Evolutionary conservation across 208 protist genomes (phyloP), one percentile per base, ranked within the genome.

Genomic region (Leishmania gerbilli): DNA sequence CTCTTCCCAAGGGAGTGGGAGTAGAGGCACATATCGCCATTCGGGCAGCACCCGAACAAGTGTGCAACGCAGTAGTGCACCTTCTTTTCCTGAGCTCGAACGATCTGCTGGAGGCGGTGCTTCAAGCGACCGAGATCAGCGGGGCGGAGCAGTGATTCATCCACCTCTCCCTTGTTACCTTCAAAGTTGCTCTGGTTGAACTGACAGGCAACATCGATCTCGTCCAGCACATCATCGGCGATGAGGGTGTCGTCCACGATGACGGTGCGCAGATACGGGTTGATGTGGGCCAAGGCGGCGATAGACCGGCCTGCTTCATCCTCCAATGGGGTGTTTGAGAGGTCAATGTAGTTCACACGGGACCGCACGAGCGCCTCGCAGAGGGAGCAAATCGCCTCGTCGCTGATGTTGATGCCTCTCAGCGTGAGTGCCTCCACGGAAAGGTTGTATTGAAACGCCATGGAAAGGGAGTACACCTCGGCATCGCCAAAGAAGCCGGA

Each of bases 121-220:
- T 93, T 91, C 69, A 95, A 86, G 37, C 90, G 83, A 9, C 79
- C 84, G 47, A 92, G 47, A 56, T 96, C 92, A 13, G 88, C 80
- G 13, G 78, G 74, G 45, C 86, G 90, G 34, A 91, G 81, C 5
- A 92, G 62, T 7, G 81, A 69, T 79, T 87, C 89, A 49, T 97
- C 94, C 7, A 93, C 76, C 24, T 37, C n/a, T 49, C 85, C 81
- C 40, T 69, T 79, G 45, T 93, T 96, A 34, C 79, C 89, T 76
- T 98, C 95, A 80, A 90, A 96, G 77, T 94, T 95, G 83, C 92
- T 98, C 78, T 98, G 92, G 77, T 98, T 98, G 62, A 95, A 96
- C 83, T 96, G 92, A 67, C 95, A 98, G 34, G 92, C 93, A 47
- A 96, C 88, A 79, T 98, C 95, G 77, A 98, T 98, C 80, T 98